Evolutionary conservation across 139 green algal species (phyloP).

Genomic region (Tetraselmis striata): DNA sequence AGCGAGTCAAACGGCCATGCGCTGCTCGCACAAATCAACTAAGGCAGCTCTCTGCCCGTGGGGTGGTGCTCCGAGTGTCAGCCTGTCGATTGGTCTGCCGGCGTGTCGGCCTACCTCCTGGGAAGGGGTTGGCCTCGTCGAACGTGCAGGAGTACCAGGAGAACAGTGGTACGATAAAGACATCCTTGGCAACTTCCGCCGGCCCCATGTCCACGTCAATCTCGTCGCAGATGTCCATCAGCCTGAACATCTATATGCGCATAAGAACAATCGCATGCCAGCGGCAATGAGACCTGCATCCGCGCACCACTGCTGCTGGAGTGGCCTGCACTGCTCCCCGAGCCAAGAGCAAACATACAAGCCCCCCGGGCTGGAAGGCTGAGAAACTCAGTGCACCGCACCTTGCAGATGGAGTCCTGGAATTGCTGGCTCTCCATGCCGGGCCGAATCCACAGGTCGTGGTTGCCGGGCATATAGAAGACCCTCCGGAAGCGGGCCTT

Average conservation of each 20-base stretch:
- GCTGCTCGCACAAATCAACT: no score
- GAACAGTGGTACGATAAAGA: conserved; percentile 33
- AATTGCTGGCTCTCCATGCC: conserved; percentile 5
- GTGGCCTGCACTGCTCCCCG: no score
- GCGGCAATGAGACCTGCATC: no score
- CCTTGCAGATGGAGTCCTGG: conserved; percentile 25
- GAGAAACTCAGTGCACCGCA: no score
- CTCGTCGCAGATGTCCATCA: conserved; percentile 23
- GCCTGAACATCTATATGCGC: neutral
- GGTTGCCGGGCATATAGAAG: conserved; percentile 36
- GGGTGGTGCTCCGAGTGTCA: no score
- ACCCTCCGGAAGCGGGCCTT: conserved; percentile 24
- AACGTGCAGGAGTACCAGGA: conserved; percentile 26
- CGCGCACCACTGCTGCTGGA: no score
- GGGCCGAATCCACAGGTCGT: conserved; percentile 35
- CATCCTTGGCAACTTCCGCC: conserved; percentile 4
- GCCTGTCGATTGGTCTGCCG: no score
- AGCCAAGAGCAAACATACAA: no score
- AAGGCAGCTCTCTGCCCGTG: no score
- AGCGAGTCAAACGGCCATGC: no score
- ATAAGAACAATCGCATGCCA: no score
- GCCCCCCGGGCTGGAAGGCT: no score
- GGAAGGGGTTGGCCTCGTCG: conserved; percentile 3
- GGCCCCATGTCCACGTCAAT: conserved; percentile 19
- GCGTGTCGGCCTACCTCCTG: conserved; percentile 11